A percentile compares a stretch with the other conserved stretches of the same genome.
These are phyloP conservation scores for Elsinoe necatrix DNA, from an alignment of 2,329 filamentous ascomycete species.

Conservation along the genomic window DNA sequence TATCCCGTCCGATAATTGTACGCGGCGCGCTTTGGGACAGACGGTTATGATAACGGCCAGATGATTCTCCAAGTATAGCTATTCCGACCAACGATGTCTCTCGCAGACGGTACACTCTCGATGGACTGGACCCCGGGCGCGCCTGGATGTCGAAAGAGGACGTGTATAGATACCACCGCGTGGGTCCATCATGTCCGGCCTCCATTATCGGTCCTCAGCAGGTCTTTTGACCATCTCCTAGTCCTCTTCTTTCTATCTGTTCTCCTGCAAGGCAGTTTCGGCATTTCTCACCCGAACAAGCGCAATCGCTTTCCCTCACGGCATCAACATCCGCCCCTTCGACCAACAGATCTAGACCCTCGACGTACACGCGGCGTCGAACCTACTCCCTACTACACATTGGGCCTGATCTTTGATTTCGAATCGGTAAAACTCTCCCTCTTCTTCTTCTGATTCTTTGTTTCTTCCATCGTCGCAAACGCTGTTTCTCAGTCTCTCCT, in stretches of 20 bases:
- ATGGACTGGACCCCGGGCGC: not conserved
- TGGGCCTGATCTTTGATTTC: not conserved
- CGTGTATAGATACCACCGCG: conserved; percentile 5
- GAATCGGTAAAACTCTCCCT: conserved; percentile 11
- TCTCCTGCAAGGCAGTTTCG: not conserved
- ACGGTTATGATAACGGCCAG: not conserved
- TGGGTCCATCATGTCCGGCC: not conserved
- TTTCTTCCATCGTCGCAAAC: not conserved
- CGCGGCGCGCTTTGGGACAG: not conserved
- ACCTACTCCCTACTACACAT: not conserved
- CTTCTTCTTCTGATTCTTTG: not conserved
- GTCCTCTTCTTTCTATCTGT: not conserved
- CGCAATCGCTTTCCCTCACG: conserved; percentile 2
- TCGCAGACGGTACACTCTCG: not conserved
- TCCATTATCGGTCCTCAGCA: not conserved
- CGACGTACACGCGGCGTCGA: conserved; percentile 5
- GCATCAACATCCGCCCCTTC: conserved; percentile 7
- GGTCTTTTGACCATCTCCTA: conserved; percentile 1
- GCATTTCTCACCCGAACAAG: not conserved
- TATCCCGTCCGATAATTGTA: conserved; percentile 3
- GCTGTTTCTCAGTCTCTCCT: not conserved
- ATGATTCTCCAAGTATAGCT: conserved; percentile 4
- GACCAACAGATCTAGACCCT: not conserved
- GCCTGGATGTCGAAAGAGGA: not conserved
- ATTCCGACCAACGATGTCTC: conserved; percentile 7